These are phyloP conservation scores for Chaetomium strumarium DNA, from an alignment of 2,329 filamentous ascomycete genomes.

Conservation along the genomic window DNA sequence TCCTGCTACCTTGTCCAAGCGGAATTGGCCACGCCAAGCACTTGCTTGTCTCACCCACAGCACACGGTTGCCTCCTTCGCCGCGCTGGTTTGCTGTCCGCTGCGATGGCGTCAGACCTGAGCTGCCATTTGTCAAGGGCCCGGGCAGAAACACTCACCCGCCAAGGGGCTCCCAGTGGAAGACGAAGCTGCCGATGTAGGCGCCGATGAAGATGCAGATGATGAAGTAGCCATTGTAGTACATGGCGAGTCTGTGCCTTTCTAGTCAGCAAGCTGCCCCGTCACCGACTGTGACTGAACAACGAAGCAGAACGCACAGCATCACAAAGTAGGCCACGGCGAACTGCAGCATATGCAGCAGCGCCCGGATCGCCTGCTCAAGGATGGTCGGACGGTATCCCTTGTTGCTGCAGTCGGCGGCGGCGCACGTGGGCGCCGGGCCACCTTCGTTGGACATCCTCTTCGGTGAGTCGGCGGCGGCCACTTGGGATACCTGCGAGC, in stretches of 20 bases:
- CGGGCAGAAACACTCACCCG: constrained; percentile 14
- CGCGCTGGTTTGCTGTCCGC: constrained; percentile 19
- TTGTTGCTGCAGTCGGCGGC: neutral
- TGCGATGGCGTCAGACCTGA: neutral
- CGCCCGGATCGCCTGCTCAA: constrained; percentile 62
- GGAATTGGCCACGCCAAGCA: neutral
- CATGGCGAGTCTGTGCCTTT: constrained; percentile 44
- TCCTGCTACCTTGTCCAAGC: too few species aligned
- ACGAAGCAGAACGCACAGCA: constrained; percentile 44
- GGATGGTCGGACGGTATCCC: constrained; percentile 49
- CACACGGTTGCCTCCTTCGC: constrained; percentile 26
- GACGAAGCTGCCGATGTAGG: constrained; percentile 64
- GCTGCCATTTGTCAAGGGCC: too few species aligned
- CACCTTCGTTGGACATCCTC: constrained; percentile 7
- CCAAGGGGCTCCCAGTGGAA: constrained; percentile 63
- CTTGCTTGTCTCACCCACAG: constrained; percentile 19
- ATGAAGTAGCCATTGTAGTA: constrained; percentile 70
- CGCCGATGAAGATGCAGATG: constrained; percentile 73
- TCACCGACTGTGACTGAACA: too few species aligned
- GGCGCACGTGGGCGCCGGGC: constrained; percentile 1
- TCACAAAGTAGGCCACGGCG: constrained; percentile 70
- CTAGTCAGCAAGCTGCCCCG: neutral
- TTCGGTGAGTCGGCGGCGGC: constrained; percentile 24
- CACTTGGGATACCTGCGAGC: constrained; percentile 6
- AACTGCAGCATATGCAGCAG: constrained; percentile 66